These are phyloP conservation scores for Pseudopyrenochaeta lycopersici DNA, from an alignment of 2,329 filamentous ascomycete species.

Conservation along the genomic window DNA sequence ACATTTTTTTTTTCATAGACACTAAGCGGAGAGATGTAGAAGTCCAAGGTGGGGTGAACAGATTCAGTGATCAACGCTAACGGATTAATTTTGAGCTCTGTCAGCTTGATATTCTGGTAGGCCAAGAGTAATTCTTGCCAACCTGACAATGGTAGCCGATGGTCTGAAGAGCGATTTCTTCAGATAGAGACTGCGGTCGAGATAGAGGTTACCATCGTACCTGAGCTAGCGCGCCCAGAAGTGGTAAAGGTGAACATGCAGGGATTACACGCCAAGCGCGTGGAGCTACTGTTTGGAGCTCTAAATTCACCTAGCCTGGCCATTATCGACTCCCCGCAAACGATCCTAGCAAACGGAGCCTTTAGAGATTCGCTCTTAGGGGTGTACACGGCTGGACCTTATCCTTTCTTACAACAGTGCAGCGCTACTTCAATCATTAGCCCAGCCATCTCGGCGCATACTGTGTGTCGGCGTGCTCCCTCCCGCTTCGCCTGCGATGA, in stretches of 20 bases:
- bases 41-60: background rate
- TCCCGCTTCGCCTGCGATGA: conserved; percentile 46
- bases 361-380: too few relatives aligned
- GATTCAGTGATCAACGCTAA: too few relatives aligned
- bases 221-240: conserved; percentile 19
- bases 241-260: background rate
- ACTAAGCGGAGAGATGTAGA: background rate
- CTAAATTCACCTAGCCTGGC: conserved; percentile 19
- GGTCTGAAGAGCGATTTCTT: too few relatives aligned
- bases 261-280: conserved; percentile 18
- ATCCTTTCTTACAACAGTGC: background rate
- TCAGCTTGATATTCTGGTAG: too few relatives aligned
- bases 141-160: too few relatives aligned
- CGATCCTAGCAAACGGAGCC: background rate
- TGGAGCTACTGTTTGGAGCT: conserved; percentile 12
- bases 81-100: too few relatives aligned
- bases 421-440: background rate
- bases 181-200: background rate
- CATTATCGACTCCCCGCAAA: conserved; percentile 1
- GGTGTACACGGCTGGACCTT: too few relatives aligned
- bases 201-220: too few relatives aligned
- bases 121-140: too few relatives aligned
- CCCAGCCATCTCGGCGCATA: background rate
- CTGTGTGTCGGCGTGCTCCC: conserved; percentile 4
- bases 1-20: conserved; percentile 24